Conservation (phyloP, 108 stramenopile genomes). For the Craspedostauros australis region DNA sequence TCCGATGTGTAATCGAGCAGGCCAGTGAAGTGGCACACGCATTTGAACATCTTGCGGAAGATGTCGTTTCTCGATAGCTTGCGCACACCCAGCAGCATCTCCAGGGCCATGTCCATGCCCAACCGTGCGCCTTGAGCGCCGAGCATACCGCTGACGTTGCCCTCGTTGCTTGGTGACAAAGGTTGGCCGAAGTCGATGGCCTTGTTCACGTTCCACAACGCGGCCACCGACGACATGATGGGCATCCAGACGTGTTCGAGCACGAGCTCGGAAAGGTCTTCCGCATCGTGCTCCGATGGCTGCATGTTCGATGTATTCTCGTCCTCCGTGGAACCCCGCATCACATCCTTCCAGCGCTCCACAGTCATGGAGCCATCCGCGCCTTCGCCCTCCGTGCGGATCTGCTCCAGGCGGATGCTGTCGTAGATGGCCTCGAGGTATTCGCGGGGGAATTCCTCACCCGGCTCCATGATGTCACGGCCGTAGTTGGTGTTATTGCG, state of each 20-base stretch:
- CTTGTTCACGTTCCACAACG: constrained; percentile 59
- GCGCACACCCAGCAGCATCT: constrained; percentile 65
- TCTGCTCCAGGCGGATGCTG: constrained; percentile 80
- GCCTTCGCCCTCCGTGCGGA: constrained; percentile 84
- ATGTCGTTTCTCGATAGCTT: constrained; percentile 63
- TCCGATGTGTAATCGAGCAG: constrained; percentile 43
- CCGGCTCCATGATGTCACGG: constrained; percentile 81
- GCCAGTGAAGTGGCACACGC: constrained; percentile 61
- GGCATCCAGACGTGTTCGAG: constrained; percentile 78
- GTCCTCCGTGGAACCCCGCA: constrained; percentile 42
- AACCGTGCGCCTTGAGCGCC: constrained; percentile 69
- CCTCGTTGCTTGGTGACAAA: not conserved
- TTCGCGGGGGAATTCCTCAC: constrained; percentile 75
- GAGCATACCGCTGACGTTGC: constrained; percentile 25
- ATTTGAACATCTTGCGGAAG: constrained; percentile 64
- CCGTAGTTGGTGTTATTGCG: constrained; percentile 92
- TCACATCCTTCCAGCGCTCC: constrained; percentile 86
- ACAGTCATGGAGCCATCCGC: constrained; percentile 86
- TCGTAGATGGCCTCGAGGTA: constrained; percentile 85
- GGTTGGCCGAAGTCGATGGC: not conserved
- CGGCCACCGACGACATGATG: constrained; percentile 70
- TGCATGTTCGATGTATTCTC: constrained; percentile 13
- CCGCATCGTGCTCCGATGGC: constrained; percentile 26
- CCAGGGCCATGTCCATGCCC: constrained; percentile 76
- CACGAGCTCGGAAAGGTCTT: constrained; percentile 73